A percentile compares a stretch with the other conserved stretches of the same genome.
phyloP scores from a whole-genome alignment of 345 rosid species.

The Orychophragmus violaceus region DNA sequence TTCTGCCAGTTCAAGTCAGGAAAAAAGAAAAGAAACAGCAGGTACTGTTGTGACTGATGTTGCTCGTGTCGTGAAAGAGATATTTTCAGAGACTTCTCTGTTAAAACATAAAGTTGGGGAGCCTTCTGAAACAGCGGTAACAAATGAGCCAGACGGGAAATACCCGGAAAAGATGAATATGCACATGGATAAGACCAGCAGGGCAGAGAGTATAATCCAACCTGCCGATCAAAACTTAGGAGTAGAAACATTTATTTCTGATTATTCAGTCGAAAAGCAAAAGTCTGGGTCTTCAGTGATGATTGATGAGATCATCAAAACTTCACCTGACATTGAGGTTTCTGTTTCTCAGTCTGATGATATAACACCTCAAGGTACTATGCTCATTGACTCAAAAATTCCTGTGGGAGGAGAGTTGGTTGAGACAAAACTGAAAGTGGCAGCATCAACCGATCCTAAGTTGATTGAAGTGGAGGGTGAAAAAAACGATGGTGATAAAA shows the following conservation, averaged over 20 bases:
- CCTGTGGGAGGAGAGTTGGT: neutral
- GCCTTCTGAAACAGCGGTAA: slow-evolving; percentile 12
- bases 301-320: neutral
- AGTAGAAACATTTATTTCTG: neutral
- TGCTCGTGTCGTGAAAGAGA: slow-evolving; percentile 60
- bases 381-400: slow-evolving; percentile 12
- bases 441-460: too few relatives aligned
- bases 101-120: slow-evolving; percentile 43
- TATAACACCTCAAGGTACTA: slow-evolving; percentile 19
- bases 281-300: slow-evolving; percentile 4
- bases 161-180: neutral
- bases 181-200: neutral
- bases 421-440: neutral
- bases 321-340: slow-evolving; percentile 13
- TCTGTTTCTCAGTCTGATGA: slow-evolving; percentile 1
- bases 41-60: slow-evolving; percentile 49
- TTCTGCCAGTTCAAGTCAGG: slow-evolving; percentile 7
- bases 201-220: slow-evolving; percentile 3
- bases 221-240: slow-evolving; percentile 5
- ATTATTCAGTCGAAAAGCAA: neutral
- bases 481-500: neutral
- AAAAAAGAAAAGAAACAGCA: slow-evolving; percentile 17
- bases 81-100: slow-evolving; percentile 48
- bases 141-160: neutral
- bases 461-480: slow-evolving; percentile 4